Evolutionary conservation across 805 yeast species (phyloP).

Genomic region (Candida parachauliodes): DNA sequence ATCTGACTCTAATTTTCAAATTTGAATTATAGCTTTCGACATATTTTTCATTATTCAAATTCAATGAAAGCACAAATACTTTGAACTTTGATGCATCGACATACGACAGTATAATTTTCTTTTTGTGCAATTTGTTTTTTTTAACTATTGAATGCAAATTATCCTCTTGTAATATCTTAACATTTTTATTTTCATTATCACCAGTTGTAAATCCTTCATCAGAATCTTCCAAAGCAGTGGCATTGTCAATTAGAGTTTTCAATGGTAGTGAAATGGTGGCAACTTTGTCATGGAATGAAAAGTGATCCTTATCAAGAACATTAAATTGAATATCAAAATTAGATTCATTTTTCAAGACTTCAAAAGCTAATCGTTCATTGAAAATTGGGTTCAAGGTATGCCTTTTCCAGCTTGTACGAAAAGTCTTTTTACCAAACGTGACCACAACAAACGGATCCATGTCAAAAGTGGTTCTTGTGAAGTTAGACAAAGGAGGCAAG

Average conservation of each 20-base stretch:
- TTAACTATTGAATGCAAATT: conserved; percentile 15
- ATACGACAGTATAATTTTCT: conserved; percentile 18
- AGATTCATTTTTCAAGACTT: conserved; percentile 62
- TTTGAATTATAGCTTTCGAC: conserved; percentile 46
- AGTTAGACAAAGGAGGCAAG: conserved; percentile 71
- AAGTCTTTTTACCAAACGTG: conserved; percentile 84
- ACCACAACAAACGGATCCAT: conserved; percentile 97
- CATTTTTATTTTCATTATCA: conserved; percentile 8
- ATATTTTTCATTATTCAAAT: conserved; percentile 28
- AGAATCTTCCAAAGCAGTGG: conserved; percentile 19
- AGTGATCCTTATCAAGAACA: conserved; percentile 78
- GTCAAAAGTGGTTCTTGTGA: conserved; percentile 76
- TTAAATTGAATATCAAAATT: conserved; percentile 65
- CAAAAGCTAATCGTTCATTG: conserved; percentile 78
- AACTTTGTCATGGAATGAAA: conserved; percentile 80
- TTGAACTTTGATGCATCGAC: conserved; percentile 40
- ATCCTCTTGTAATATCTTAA: conserved; percentile 11
- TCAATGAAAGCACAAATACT: conserved; percentile 37
- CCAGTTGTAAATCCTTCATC: conserved; percentile 7
- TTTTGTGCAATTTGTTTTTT: conserved; percentile 21
- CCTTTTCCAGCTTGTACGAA: conserved; percentile 76
- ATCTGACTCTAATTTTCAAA: conserved; percentile 58
- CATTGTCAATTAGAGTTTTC: conserved; percentile 40
- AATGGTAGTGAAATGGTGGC: conserved; percentile 63
- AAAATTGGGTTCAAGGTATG: conserved; percentile 82